Base-by-base conservation (phyloP, 140 eudicot species). In the Senecio squalidus region DNA sequence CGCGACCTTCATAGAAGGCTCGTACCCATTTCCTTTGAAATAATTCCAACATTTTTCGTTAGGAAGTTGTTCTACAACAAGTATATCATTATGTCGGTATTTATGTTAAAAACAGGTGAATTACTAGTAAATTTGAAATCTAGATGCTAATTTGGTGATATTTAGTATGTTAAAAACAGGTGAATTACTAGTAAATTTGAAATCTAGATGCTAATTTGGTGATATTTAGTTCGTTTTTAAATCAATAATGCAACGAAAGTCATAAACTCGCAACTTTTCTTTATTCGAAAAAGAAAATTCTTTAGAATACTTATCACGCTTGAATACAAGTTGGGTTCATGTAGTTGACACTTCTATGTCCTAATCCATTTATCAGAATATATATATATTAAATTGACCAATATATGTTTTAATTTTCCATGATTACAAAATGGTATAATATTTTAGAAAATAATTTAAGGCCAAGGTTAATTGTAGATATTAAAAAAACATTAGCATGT, bases 301-400 rank as follows among this genome's bases (percentile, higher is more conserved):
- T 8, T 58, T 15, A 33, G 7, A 40, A 60, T 59, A 26, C 36
- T 59, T 39, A 24, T 24, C 52, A 52, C 26, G 30, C 7, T 58
- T 58, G n/a, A n/a, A 14, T 25, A 58, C 51, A 41, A 2, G 53
- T 59, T 41, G 66, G 30, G 38, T 40, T 40, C 8, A 14, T 59
- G 9, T 24, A 60, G 53, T 16, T 6, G 66, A 20, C 26, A 60
- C 23, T 59, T n/a, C 45, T 14, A 58, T 13, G 27, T 16, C 56
- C 5, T 49, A 49, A 49, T 49, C 23, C 34, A 22, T 14, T 23
- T 36, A 39, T 22, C 50, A 24, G 6, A 38, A 20, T 21, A 14
- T 14, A 22, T 15, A 22, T 58, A 38, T 36, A 20, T 22, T n/a
- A n/a, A 56, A 56, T 34, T 34, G 41, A 34, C 11, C 11, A 34